phyloP scores from a whole-genome alignment of 148 eudicot genomes.

The Rhododendron griersonianum region DNA sequence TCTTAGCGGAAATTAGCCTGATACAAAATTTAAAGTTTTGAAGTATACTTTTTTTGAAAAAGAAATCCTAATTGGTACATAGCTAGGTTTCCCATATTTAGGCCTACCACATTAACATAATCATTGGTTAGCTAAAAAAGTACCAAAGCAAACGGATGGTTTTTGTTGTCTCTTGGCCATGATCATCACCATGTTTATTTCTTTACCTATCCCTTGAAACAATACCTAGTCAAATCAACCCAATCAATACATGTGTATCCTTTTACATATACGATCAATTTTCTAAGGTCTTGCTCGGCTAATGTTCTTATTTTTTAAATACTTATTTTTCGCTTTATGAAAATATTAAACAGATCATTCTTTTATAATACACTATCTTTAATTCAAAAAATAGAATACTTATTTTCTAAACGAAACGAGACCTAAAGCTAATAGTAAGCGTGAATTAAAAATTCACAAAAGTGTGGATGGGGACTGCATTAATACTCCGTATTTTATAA shows the following conservation, averaged over 20 bases:
- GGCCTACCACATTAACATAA: not conserved
- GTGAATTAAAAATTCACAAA: slow-evolving; percentile 2
- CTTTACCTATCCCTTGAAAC: not conserved
- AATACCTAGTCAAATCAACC: slow-evolving; percentile 12
- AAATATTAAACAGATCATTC: no score
- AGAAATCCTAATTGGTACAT: not conserved
- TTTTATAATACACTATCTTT: no score
- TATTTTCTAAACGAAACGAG: no score
- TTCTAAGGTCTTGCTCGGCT: not conserved
- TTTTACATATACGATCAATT: not conserved
- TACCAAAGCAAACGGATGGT: not conserved
- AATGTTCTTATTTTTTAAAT: no score
- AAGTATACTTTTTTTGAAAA: not conserved
- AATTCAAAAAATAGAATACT: no score
- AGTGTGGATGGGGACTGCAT: slow-evolving; percentile 11
- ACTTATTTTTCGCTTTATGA: no score
- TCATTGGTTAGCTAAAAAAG: not conserved
- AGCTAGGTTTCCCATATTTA: not conserved
- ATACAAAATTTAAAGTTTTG: no score
- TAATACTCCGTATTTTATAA: slow-evolving; percentile 26
- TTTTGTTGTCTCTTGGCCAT: not conserved
- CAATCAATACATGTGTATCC: slow-evolving; percentile 8
- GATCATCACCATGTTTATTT: not conserved
- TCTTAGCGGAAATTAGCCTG: no score
- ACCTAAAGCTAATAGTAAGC: not conserved